phyloP scores from a whole-genome alignment of 2,329 filamentous ascomycete genomes.

The Bipolaris bicolor region DNA sequence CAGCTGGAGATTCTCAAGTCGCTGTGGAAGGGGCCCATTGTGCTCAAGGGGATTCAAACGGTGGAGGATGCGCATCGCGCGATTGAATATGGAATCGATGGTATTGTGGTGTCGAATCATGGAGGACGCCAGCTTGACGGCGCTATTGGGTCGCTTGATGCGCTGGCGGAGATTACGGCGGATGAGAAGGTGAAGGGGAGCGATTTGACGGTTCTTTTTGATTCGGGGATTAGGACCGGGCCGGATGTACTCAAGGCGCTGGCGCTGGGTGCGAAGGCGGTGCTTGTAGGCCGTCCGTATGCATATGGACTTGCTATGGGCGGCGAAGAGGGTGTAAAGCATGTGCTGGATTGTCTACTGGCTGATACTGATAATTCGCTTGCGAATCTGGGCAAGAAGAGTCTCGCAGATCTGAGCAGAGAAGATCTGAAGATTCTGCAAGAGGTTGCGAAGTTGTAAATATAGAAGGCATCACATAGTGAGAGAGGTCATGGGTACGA shows the following conservation, averaged over 20 bases:
- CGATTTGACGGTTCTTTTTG: slow-evolving; percentile 43
- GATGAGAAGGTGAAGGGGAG: slow-evolving; percentile 42
- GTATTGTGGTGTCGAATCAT: slow-evolving; percentile 49
- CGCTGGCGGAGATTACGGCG: slow-evolving; percentile 44
- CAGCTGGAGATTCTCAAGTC: slow-evolving; percentile 41
- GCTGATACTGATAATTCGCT: slow-evolving; percentile 43
- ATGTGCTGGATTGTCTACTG: slow-evolving; percentile 45
- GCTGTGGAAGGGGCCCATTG: slow-evolving; percentile 48
- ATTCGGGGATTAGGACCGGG: slow-evolving; percentile 46
- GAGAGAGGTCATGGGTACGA: neutral
- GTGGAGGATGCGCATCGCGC: slow-evolving; percentile 46
- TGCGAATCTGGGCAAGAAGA: slow-evolving; percentile 42
- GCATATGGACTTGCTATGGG: slow-evolving; percentile 48
- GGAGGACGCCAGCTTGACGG: slow-evolving; percentile 48
- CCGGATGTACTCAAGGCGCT: slow-evolving; percentile 48
- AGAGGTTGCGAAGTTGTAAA: slow-evolving; percentile 36
- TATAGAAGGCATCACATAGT: too few relatives aligned
- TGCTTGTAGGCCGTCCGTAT: slow-evolving; percentile 46
- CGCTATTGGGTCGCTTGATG: slow-evolving; percentile 43
- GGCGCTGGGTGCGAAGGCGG: slow-evolving; percentile 46
- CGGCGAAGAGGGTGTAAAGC: slow-evolving; percentile 47
- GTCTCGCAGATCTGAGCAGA: slow-evolving; percentile 34
- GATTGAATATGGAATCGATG: slow-evolving; percentile 45
- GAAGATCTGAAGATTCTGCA: slow-evolving; percentile 39
- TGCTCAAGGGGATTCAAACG: slow-evolving; percentile 50